Evolutionary conservation across 2,329 filamentous ascomycete genomes (phyloP).

Genomic region (Botryosphaeria agaves): DNA sequence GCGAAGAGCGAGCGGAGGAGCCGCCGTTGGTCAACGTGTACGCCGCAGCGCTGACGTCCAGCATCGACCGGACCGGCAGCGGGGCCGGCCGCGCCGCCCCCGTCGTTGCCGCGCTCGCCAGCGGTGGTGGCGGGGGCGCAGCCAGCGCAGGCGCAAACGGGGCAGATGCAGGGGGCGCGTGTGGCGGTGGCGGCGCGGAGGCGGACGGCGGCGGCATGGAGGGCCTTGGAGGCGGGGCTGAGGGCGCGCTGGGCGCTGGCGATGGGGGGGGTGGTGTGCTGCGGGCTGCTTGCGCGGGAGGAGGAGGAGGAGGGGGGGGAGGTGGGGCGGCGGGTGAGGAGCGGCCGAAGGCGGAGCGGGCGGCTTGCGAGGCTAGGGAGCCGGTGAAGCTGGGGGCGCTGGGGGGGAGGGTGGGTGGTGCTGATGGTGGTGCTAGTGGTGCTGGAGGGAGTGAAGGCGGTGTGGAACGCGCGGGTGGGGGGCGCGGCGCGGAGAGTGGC

Average conservation of each 20-base stretch:
- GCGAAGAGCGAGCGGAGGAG: conserved; percentile 12
- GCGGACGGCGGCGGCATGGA: conserved; percentile 17
- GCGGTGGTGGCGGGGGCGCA: conserved; percentile 3
- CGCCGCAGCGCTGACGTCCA: conserved; percentile 45
- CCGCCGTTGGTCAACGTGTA: conserved; percentile 57
- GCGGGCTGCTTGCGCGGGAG: conserved; percentile 9
- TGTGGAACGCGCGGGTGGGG: conserved; percentile 10
- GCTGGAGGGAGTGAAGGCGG: conserved; percentile 8
- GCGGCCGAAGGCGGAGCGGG: conserved; percentile 37
- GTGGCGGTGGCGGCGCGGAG: conserved; percentile 22
- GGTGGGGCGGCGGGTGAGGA: conserved; percentile 15
- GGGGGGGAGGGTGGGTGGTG: conserved; percentile 41
- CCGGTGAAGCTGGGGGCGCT: conserved; percentile 25
- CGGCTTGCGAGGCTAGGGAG: conserved; percentile 41
- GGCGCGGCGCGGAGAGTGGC: conserved; percentile 15
- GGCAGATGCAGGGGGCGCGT: conserved; percentile 14
- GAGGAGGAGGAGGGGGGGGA: conserved; percentile 21
- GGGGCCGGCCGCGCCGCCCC: conserved; percentile 16
- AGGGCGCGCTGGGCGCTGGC: conserved; percentile 19
- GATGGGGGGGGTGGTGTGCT: conserved; percentile 17
- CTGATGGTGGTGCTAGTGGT: conserved; percentile 32
- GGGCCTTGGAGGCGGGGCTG: conserved; percentile 18
- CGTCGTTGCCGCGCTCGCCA: no score
- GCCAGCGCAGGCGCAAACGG: conserved; percentile 4
- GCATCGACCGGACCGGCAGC: conserved; percentile 38